Evolutionary conservation across 768 basidiomycete genomes (phyloP).

Genomic region (Amanita subjunquillea): DNA sequence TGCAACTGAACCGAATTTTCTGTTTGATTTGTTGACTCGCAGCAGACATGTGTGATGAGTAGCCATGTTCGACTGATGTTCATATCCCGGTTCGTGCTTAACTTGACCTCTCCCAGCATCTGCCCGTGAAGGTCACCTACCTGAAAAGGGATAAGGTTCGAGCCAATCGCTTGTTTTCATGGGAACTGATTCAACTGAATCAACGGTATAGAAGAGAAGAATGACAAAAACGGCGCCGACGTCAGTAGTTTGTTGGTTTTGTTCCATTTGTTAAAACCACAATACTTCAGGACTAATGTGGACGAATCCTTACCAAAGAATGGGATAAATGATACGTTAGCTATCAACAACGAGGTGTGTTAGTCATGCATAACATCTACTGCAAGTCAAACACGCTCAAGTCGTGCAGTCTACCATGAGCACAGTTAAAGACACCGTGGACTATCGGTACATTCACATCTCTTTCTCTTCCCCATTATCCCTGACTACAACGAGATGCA

Average conservation of each 20-base stretch:
- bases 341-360: constrained; percentile 11
- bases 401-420: constrained; percentile 1
- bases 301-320: neutral
- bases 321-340: neutral
- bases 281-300: neutral
- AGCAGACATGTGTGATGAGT: too few relatives aligned
- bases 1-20: neutral
- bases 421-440: constrained; percentile 2
- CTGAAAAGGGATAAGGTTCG: constrained; percentile 25
- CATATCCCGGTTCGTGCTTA: neutral
- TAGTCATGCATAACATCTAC: neutral
- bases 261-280: neutral
- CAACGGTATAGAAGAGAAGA: neutral
- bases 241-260: neutral
- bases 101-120: neutral
- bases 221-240: neutral
- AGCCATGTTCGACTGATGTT: neutral
- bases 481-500: neutral
- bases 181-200: neutral
- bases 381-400: constrained; percentile 2
- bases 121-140: constrained; percentile 20
- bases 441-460: constrained; percentile 5
- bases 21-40: too few relatives aligned
- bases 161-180: constrained; percentile 2
- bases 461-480: neutral